Base-by-base conservation (phyloP, 2,329 filamentous ascomycete genomes). In the Dactylellina parvicollis region DNA sequence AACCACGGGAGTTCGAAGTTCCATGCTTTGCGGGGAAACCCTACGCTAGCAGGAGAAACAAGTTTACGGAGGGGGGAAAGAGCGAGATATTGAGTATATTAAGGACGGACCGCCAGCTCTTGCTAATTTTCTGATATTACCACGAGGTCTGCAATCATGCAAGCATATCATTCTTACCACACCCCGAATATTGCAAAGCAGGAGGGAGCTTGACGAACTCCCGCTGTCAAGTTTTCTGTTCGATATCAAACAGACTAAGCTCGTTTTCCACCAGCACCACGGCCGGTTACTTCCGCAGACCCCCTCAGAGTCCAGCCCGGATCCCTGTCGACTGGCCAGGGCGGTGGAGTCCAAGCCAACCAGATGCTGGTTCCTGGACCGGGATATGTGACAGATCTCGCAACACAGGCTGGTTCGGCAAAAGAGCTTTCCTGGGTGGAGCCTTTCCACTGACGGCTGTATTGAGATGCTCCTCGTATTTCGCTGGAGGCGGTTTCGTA, bases 361-460 rank as follows among this genome's bases (percentile, higher is more conserved):
- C 67, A 72, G 24, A 59, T 32, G 67, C 59, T 49, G 36, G 67
- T 72, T 72, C 67, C 67, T 72, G 67, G 67, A 65, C 67, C 40
- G 46, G 67, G 67, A 72, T 72, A 72, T 72, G 67, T 65, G 67
- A 72, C 67, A 72, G 67, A 72, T 72, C 67, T 72, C 67, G 67
- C 67, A 72, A 72, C 67, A 64, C 59, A 56, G 60, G 34, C 36
- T 55, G 47, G 49, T 46, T 55, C 49, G 67, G 67, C 60, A 72
- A 65, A 72, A 65, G 52, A 72, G 67, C 67, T 65, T 64, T 52
- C 14, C 38, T n/a, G n/a, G n/a, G 67, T 65, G 67, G 59, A 60
- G 50, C 50, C 59, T 32, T 54, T 57, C 12, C 28, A 56, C 59
- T 59, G 22, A 50, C 59, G 59, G 67, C 40, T 72, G 67, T 59